Percentiles rank a stretch among this genome's conserved stretches.
Conservation (phyloP, 1,139 yeast genomes). For the Kodamaea sp. region DNA sequence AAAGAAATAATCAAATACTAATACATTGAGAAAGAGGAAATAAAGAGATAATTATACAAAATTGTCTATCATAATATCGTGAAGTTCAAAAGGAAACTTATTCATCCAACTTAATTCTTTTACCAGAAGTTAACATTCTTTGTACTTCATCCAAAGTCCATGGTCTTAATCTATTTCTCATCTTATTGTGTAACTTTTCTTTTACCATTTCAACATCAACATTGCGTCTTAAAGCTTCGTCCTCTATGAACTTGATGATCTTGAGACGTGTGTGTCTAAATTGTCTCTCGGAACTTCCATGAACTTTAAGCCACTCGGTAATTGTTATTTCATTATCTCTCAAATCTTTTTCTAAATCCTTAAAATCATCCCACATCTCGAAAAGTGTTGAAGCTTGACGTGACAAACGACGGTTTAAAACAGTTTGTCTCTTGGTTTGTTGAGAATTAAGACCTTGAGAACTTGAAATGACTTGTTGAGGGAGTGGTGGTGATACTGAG, state of each 20-base stretch:
- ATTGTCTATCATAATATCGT: too few relatives aligned
- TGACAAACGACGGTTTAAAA: constrained; percentile 27
- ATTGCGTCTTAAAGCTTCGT: constrained; percentile 27
- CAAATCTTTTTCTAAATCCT: constrained; percentile 28
- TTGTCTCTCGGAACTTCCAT: constrained; percentile 34
- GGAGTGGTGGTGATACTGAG: too few relatives aligned
- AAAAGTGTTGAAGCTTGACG: constrained; percentile 32
- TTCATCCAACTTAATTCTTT: constrained; percentile 28
- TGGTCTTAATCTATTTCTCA: constrained; percentile 32
- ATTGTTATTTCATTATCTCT: constrained; percentile 27
- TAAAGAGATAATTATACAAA: too few relatives aligned
- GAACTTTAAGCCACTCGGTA: constrained; percentile 37
- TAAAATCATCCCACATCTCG: constrained; percentile 42
- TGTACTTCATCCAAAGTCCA: constrained; percentile 42
- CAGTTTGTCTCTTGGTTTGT: constrained; percentile 19
- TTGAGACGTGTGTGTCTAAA: constrained; percentile 34
- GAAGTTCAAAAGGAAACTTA: not conserved
- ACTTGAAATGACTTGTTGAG: too few relatives aligned
- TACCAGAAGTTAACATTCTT: constrained; percentile 34
- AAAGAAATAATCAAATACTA: too few relatives aligned
- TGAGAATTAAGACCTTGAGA: not conserved
- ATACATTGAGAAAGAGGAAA: too few relatives aligned
- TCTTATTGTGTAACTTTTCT: constrained; percentile 30
- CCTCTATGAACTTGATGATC: constrained; percentile 33
- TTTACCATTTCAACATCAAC: constrained; percentile 25